Evolutionary conservation across 169 alveolate genomes (phyloP).

Genomic region (Plasmodium knowlesi): DNA sequence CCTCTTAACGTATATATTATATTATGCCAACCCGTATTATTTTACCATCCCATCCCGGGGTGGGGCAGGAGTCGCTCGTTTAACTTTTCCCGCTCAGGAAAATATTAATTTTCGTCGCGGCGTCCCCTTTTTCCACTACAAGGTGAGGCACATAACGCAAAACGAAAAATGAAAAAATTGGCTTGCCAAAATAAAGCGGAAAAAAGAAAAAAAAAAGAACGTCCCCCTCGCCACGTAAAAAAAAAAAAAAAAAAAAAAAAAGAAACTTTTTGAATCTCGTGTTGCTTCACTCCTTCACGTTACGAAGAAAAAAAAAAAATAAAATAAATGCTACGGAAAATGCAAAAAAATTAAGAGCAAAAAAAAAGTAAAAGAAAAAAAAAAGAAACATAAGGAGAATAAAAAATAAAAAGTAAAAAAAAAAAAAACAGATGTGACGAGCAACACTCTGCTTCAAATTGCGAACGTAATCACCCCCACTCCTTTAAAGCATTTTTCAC

Average conservation of each 20-base stretch:
- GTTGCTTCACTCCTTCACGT: neutral
- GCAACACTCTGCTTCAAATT: neutral
- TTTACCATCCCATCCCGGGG: neutral
- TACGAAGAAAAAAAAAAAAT: neutral
- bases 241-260: no score
- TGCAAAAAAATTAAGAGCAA: neutral
- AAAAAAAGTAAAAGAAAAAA: no score
- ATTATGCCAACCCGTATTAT: neutral
- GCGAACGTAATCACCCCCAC: neutral
- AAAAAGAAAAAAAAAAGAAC: neutral
- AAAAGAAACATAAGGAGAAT: neutral
- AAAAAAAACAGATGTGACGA: neutral
- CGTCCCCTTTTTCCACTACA: neutral
- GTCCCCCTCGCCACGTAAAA: neutral
- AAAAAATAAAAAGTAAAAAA: no score
- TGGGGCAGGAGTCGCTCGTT: neutral
- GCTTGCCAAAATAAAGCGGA: constrained; percentile 8
- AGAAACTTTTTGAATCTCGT: neutral
- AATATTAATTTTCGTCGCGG: neutral
- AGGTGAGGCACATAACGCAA: neutral
- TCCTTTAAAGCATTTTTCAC: neutral
- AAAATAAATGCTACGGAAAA: neutral
- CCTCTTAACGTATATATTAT: neutral
- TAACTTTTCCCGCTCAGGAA: neutral
- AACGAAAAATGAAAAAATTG: neutral